A percentile compares a stretch with the other conserved stretches of the same genome.
phyloP scores from a whole-genome alignment of 108 stramenopile species.

The Aurantiochytrium sp. region DNA sequence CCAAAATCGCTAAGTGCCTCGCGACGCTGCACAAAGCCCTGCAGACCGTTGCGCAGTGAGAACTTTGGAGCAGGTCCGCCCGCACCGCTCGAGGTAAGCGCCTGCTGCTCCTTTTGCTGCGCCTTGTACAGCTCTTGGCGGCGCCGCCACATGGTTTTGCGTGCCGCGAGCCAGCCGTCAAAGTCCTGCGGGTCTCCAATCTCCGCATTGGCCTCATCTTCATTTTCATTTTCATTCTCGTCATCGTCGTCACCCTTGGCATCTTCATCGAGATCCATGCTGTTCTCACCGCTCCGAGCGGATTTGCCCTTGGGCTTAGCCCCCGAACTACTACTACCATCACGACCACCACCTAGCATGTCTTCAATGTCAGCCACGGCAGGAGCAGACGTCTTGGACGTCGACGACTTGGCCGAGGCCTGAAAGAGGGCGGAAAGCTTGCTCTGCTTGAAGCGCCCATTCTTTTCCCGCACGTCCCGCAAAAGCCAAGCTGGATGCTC shows the following conservation, averaged over 20 bases:
- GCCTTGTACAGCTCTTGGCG: conserved; percentile 32
- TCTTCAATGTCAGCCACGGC: not conserved
- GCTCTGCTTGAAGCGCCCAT: conserved; percentile 73
- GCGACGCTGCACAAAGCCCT: not conserved
- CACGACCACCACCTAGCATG: not conserved
- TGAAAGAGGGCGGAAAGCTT: conserved; percentile 70
- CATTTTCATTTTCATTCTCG: too few relatives aligned
- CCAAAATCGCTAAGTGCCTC: conserved; percentile 30
- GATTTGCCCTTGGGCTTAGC: not conserved
- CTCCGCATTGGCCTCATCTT: not conserved
- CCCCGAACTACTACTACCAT: not conserved
- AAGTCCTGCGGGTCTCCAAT: not conserved
- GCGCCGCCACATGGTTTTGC: conserved; percentile 73
- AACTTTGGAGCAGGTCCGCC: not conserved
- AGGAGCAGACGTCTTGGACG: not conserved
- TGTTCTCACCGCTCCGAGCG: not conserved
- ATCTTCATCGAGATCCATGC: not conserved
- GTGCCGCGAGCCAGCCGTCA: conserved; percentile 72
- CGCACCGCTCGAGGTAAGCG: too few relatives aligned
- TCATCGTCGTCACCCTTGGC: not conserved
- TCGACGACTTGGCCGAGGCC: not conserved
- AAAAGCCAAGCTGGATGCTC: conserved; percentile 90
- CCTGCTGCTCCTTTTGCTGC: conserved; percentile 29
- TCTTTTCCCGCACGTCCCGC: conserved; percentile 65
- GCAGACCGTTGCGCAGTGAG: not conserved